Base-by-base conservation (phyloP, 306 rosid genomes). In the Lupinus albus region DNA sequence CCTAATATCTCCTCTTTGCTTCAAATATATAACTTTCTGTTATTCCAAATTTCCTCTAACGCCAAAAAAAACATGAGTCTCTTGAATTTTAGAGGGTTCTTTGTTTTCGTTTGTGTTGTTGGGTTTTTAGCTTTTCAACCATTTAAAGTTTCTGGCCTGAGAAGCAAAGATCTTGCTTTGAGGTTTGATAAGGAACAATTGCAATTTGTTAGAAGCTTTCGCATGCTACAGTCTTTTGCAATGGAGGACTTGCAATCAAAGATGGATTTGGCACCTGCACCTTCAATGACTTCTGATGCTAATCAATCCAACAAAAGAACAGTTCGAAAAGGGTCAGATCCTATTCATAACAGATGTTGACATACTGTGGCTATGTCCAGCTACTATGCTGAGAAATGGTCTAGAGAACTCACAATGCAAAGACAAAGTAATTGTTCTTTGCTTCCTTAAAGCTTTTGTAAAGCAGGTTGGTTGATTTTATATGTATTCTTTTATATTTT, bases 341-440 rank as follows among this genome's bases (percentile, higher is more conserved):
- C 98, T 16, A 93, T 93, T 82, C 97, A 93, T 79, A 93, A 93
- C 78, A 86, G 88, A 80, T 5, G 91, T 44, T 93, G 81, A 90
- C 68, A 70, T 44, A 74, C 71, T 78, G 50, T 42, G 28, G 69
- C 61, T 25, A 28, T 52, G 67, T 61, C 64, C 61, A 21, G 60
- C 45, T 45, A 8, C 52, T 11, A 36, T 48, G 78, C 60, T 71
- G 64, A 82, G 75, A 48, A 59, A 11, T 42, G 61, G 52, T n/a
- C 53, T 39, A 53, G 58, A 16, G 64, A 61, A 46, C 67, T 56
- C 63, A 53, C 75, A 50, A 32, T 61, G 67, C 74, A 51, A 55
- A 64, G 68, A 66, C 63, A 73, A 32, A 62, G 46, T 39, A 58
- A 14, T 61, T 56, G 54, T 68, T 73, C 73, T 47, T 79, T 73